phyloP scores from a whole-genome alignment of 352 stramenopile species.

The Pythium plurisporium region DNA sequence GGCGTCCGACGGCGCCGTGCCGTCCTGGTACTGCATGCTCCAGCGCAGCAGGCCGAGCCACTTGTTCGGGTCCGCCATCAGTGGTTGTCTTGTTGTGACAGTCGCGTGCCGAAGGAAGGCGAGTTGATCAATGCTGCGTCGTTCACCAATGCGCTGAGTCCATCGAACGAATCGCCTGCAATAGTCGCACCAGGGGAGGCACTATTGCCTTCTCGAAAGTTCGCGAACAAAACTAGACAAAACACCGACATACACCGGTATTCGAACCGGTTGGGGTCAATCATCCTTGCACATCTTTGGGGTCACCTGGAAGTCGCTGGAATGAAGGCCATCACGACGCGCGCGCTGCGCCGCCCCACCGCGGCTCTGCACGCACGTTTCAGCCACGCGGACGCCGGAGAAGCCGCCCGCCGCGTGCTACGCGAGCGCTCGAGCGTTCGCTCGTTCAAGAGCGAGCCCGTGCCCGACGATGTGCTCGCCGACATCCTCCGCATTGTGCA shows the following conservation, averaged over 20 bases:
- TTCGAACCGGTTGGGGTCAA: background rate
- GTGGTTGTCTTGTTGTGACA: background rate
- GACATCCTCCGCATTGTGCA: slow-evolving; percentile 69
- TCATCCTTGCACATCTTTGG: too few relatives aligned
- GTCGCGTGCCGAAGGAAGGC: background rate
- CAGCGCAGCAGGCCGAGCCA: slow-evolving; percentile 87
- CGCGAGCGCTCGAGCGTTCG: slow-evolving; percentile 19
- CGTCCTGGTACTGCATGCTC: slow-evolving; percentile 86
- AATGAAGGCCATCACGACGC: background rate
- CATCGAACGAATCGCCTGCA: slow-evolving; percentile 1
- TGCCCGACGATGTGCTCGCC: slow-evolving; percentile 51
- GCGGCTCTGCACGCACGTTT: slow-evolving; percentile 1
- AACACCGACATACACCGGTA: background rate
- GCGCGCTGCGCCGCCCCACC: background rate
- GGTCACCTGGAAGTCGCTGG: too few relatives aligned
- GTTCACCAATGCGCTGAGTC: background rate
- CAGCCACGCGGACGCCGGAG: slow-evolving; percentile 11
- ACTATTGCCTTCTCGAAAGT: slow-evolving; percentile 29
- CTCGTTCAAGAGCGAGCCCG: slow-evolving; percentile 35
- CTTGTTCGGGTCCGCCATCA: slow-evolving; percentile 71
- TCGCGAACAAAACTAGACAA: slow-evolving; percentile 13
- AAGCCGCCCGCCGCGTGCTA: slow-evolving; percentile 12
- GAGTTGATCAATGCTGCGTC: slow-evolving; percentile 7
- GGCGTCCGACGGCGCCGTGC: slow-evolving; percentile 55
- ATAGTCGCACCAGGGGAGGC: slow-evolving; percentile 6